Base-by-base conservation (phyloP, 1,139 yeast species). In the Insectozyma bohioensis region DNA sequence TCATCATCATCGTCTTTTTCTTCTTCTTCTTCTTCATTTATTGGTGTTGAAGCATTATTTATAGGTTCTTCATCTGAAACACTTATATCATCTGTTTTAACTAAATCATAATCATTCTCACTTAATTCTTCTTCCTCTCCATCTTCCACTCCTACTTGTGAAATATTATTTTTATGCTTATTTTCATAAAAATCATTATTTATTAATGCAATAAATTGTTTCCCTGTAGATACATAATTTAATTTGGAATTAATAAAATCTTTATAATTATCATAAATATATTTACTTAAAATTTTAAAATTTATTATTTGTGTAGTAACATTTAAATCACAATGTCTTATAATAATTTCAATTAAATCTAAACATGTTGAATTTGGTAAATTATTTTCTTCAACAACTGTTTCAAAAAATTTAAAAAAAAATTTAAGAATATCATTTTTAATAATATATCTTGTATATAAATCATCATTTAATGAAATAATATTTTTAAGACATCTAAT, bases 361-460 rank as follows among this genome's bases (percentile, higher is more conserved):
- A 88, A 64, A 44, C 94, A 75, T 3, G 94, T 72, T 0, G 96
- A 86, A 49, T 79, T 85, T 2, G 85, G 72, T 40, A 90, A 62
- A 49, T 80, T 84, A 50, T 83, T 79, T 28, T 62, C 60, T 24
- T 67, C 60, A 13, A 72, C 66, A 12, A 77, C 72, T n/a, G 63
- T 68, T 13, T 61, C 60, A 40, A 85, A 66, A 36, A 78, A 62
- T 1, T 55, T 54, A 42, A 85, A 71, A 24, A 80, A 66, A 25
- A 71, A 63, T 8, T 62, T 67, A 35, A 83, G 63, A 3, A 84
- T 56, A 35, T 77, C 67, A 35, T 75, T 61, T n/a, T 74, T 61
- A 14, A 84, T 67, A 33, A 88, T 67, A 45, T 76, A 72, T 23
- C 75, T 58, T 16, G 73, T 69, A 47, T 81, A 81, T 25, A 63